phyloP scores from a whole-genome alignment of 2,329 filamentous ascomycete species.

The Dothistroma pini region DNA sequence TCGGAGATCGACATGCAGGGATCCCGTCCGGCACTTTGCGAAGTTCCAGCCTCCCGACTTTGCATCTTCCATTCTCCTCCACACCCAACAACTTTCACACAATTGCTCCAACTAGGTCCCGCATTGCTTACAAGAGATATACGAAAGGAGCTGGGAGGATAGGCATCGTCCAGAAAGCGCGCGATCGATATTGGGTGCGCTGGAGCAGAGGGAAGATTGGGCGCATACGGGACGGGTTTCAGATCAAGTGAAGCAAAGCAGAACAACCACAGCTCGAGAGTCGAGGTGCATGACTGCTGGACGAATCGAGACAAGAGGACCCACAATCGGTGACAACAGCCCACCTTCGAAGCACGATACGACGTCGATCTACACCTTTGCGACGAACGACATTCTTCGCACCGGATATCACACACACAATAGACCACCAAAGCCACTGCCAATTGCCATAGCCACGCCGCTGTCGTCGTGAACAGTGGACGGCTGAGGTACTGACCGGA shows the following conservation, averaged over 20 bases:
- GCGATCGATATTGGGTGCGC: neutral
- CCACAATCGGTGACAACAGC: neutral
- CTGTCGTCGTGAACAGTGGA: neutral
- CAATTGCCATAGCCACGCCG: neutral
- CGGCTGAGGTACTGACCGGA: neutral
- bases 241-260: neutral
- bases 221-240: neutral
- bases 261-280: slow-evolving; percentile 1
- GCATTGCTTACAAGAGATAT: slow-evolving; percentile 2
- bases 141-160: neutral
- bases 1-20: neutral
- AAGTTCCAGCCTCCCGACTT: slow-evolving; percentile 10
- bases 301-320: neutral
- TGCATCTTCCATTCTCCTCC: neutral
- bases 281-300: neutral
- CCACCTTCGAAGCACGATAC: neutral
- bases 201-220: neutral
- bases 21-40: neutral
- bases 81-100: neutral
- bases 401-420: neutral
- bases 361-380: neutral
- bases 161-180: neutral
- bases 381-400: neutral
- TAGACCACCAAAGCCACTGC: neutral
- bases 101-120: neutral